A percentile compares a stretch with the other conserved stretches of the same genome.
phyloP scores from a whole-genome alignment of 768 basidiomycete species.

The Psilocybe subaeruginosa region DNA sequence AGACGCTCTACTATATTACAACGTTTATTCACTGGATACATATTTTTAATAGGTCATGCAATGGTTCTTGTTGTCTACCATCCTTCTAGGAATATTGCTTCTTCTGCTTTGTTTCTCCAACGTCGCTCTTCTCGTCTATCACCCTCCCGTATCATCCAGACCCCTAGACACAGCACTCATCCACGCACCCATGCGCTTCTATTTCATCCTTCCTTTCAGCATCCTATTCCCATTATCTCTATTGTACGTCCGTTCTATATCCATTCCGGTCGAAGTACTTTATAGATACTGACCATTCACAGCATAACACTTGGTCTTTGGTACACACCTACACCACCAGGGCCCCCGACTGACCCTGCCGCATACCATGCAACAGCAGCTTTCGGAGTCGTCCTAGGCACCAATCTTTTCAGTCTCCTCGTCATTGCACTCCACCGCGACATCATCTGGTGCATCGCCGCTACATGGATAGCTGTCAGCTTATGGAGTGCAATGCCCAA shows the following conservation, averaged over 20 bases:
- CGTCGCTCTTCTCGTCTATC: slow-evolving; percentile 75
- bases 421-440: slow-evolving; percentile 63
- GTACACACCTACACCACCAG: slow-evolving; percentile 47
- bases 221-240: slow-evolving; percentile 62
- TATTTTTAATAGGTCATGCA: slow-evolving; percentile 66
- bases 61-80: slow-evolving; percentile 75
- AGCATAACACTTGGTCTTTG: slow-evolving; percentile 74
- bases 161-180: slow-evolving; percentile 84
- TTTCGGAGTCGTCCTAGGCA: slow-evolving; percentile 65
- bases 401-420: slow-evolving; percentile 61
- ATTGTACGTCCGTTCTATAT: slow-evolving; percentile 47
- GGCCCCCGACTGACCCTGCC: slow-evolving; percentile 57
- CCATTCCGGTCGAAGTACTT: not conserved
- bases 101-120: slow-evolving; percentile 80
- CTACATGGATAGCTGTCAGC: slow-evolving; percentile 73
- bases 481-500: slow-evolving; percentile 67
- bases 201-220: slow-evolving; percentile 54
- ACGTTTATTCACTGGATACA: too few species aligned
- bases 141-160: slow-evolving; percentile 54
- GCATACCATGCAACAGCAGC: slow-evolving; percentile 71
- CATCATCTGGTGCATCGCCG: slow-evolving; percentile 75
- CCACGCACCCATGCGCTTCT: slow-evolving; percentile 84
- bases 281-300: not conserved
- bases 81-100: slow-evolving; percentile 72
- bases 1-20: too few species aligned